Conservation (phyloP, 257 asterid genomes). For the Plantago ovata region DNA sequence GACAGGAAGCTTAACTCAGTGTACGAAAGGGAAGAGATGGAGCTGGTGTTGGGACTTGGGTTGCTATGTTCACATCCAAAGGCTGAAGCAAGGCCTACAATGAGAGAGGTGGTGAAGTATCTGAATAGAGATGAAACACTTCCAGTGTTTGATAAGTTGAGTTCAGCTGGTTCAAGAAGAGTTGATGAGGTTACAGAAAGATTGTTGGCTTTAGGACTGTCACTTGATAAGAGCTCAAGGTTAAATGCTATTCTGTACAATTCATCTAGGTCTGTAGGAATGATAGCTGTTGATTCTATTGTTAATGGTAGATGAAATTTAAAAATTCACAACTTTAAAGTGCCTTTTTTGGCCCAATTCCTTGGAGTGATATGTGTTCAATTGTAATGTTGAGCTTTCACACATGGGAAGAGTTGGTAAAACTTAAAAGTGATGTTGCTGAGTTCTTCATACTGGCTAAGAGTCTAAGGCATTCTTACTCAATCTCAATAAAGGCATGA, state of each 20-base stretch:
- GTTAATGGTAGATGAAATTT: too few relatives aligned
- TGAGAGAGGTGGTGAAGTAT: constrained; percentile 48
- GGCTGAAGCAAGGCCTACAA: constrained; percentile 43
- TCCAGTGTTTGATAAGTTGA: constrained; percentile 35
- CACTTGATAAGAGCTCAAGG: constrained; percentile 9
- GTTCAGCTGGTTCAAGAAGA: constrained; percentile 36
- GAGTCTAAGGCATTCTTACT: constrained; percentile 25
- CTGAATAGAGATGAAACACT: constrained; percentile 41
- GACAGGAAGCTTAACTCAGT: constrained; percentile 32
- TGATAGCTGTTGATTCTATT: too few relatives aligned
- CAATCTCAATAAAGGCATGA: constrained; percentile 25
- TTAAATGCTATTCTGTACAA: constrained; percentile 21
- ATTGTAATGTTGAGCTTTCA: constrained; percentile 37
- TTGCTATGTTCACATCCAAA: constrained; percentile 64
- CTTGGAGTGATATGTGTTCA: constrained; percentile 41
- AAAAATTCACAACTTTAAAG: too few relatives aligned
- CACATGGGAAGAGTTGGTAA: constrained; percentile 44
- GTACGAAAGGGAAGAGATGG: constrained; percentile 44
- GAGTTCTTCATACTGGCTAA: constrained; percentile 30
- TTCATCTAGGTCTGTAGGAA: constrained; percentile 38
- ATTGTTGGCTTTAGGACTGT: constrained; percentile 29
- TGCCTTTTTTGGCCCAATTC: too few relatives aligned
- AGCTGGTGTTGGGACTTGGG: constrained; percentile 60
- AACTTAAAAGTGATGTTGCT: constrained; percentile 27
- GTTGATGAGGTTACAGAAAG: constrained; percentile 33